Percentiles rank a stretch among this genome's conserved stretches.
Evolutionary conservation across 108 stramenopile species (phyloP).

Genomic region (Epipyxis sp.): DNA sequence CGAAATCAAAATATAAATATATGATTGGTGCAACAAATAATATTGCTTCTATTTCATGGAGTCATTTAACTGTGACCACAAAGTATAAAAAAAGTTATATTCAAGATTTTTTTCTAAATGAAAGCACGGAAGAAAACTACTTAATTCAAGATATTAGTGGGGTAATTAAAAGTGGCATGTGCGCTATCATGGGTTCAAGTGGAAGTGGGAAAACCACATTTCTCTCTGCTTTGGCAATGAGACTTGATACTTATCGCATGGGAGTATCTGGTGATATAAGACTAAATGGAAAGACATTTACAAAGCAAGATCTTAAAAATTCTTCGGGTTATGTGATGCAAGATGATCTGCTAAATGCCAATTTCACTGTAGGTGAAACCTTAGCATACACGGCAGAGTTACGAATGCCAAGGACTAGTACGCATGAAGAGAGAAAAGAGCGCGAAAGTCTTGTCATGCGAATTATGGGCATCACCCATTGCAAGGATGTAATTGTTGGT

Average conservation of each 20-base stretch:
- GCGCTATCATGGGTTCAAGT: conserved; percentile 24
- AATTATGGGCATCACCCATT: conserved; percentile 3
- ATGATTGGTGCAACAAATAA: too few relatives aligned
- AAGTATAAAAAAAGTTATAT: too few relatives aligned
- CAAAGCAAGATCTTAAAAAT: conserved; percentile 4
- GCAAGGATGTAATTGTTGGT: conserved; percentile 28
- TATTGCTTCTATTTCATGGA: too few relatives aligned
- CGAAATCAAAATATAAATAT: too few relatives aligned
- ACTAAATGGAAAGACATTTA: background rate
- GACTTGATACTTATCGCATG: background rate
- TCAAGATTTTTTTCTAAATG: too few relatives aligned
- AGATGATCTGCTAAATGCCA: conserved; percentile 29
- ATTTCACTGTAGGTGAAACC: conserved; percentile 26
- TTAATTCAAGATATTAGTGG: background rate
- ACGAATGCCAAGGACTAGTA: background rate
- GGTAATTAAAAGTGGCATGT: background rate
- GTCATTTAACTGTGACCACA: too few relatives aligned
- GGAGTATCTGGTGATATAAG: background rate
- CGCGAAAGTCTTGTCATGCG: background rate
- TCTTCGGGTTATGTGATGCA: conserved; percentile 19
- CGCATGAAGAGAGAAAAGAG: conserved; percentile 10
- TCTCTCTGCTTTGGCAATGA: conserved; percentile 20
- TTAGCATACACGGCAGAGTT: conserved; percentile 19
- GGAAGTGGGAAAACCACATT: conserved; percentile 34
- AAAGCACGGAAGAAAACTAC: background rate